These are phyloP conservation scores for Aureobasidium mangrovei DNA, from an alignment of 2,329 filamentous ascomycete species.

Conservation along the genomic window DNA sequence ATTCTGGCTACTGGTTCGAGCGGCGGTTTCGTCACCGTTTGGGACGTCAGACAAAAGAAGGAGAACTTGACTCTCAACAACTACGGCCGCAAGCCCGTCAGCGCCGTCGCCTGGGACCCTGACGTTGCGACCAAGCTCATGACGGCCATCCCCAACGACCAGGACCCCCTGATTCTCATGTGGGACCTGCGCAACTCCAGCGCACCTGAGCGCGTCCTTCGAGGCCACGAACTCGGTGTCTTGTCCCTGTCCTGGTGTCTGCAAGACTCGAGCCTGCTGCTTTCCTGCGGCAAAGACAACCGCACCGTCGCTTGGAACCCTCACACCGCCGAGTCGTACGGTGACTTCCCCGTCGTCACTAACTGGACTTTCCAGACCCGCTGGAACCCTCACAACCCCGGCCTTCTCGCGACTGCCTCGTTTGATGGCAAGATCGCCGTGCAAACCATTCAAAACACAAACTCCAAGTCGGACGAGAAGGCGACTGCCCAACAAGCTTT, in stretches of 20 bases:
- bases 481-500: slow-evolving; percentile 54
- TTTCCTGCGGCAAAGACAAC: slow-evolving; percentile 96
- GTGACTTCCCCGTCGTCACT: slow-evolving; percentile 94
- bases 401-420: slow-evolving; percentile 85
- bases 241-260: slow-evolving; percentile 91
- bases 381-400: slow-evolving; percentile 90
- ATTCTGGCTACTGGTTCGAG: slow-evolving; percentile 91
- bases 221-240: slow-evolving; percentile 90
- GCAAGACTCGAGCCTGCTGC: slow-evolving; percentile 77
- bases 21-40: slow-evolving; percentile 93
- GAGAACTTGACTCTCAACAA: slow-evolving; percentile 92
- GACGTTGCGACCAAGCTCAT: slow-evolving; percentile 86
- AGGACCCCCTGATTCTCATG: slow-evolving; percentile 75
- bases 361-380: slow-evolving; percentile 97
- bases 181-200: slow-evolving; percentile 97
- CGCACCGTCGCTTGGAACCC: slow-evolving; percentile 94
- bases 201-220: slow-evolving; percentile 77
- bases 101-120: slow-evolving; percentile 94
- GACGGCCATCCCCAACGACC: slow-evolving; percentile 84
- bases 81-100: slow-evolving; percentile 80
- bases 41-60: slow-evolving; percentile 97
- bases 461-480: slow-evolving; percentile 59
- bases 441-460: slow-evolving; percentile 91
- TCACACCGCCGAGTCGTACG: slow-evolving; percentile 75
- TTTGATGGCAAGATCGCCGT: slow-evolving; percentile 95